phyloP scores from a whole-genome alignment of 495 filamentous ascomycete genomes.

The Schizothecium vesticola region DNA sequence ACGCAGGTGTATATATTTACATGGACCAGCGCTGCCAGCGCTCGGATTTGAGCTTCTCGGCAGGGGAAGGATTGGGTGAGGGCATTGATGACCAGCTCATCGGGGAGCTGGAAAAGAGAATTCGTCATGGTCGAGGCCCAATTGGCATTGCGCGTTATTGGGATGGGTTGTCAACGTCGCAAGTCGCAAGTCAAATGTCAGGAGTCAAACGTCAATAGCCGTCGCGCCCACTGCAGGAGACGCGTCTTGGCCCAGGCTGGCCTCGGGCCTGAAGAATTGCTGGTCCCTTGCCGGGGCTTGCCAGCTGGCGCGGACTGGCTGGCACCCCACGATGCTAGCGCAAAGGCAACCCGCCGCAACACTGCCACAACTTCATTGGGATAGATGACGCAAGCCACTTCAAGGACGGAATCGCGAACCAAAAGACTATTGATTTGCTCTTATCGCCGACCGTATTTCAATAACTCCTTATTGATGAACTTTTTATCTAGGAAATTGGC shows the following conservation, averaged over 20 bases:
- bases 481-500: too few species aligned
- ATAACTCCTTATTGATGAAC: neutral
- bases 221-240: neutral
- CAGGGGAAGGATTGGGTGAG: conserved; percentile 52
- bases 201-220: neutral
- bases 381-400: neutral
- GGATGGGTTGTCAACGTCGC: neutral
- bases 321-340: neutral
- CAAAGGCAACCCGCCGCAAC: neutral
- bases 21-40: conserved; percentile 56
- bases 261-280: neutral
- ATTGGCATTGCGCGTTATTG: neutral
- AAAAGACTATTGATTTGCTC: neutral
- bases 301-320: neutral
- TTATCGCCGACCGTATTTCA: neutral
- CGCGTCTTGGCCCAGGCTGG: neutral
- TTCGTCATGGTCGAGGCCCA: conserved; percentile 12
- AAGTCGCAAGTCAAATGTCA: neutral
- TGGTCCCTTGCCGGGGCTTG: neutral
- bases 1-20: conserved; percentile 30
- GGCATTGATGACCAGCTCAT: conserved; percentile 47
- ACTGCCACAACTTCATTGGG: neutral
- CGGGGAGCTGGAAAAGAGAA: conserved; percentile 42
- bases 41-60: conserved; percentile 57
- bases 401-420: neutral